A percentile compares a stretch with the other conserved stretches of the same genome.
Evolutionary conservation across 2,329 filamentous ascomycete genomes (phyloP).

Genomic region (Cladosporium sphaerospermum): DNA sequence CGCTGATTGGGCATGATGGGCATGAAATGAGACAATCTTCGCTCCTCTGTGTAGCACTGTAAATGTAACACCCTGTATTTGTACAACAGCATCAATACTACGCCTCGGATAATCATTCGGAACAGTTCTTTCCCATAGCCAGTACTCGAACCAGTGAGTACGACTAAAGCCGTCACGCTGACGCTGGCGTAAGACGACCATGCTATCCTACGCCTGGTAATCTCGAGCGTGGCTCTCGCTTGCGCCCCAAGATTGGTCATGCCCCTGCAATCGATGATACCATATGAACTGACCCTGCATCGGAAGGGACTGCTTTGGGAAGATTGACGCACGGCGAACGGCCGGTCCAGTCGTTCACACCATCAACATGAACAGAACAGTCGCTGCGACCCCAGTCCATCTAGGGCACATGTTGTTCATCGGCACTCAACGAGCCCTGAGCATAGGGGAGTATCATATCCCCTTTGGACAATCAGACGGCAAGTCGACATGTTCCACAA

Average conservation of each 20-base stretch:
- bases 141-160: neutral
- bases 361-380: neutral
- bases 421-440: neutral
- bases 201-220: neutral
- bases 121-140: neutral
- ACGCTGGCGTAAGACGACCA: neutral
- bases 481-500: slow-evolving; percentile 1
- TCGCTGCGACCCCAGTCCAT: neutral
- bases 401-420: neutral
- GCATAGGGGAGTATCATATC: neutral
- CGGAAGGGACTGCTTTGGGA: neutral
- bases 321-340: neutral
- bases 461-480: neutral
- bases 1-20: too few relatives aligned
- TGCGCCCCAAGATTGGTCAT: neutral
- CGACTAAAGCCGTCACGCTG: neutral
- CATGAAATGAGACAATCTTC: neutral
- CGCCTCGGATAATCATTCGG: neutral
- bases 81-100: neutral
- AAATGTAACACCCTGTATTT: neutral
- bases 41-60: neutral
- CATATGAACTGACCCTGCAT: neutral
- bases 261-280: neutral
- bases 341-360: neutral
- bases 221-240: neutral